Evolutionary conservation across 352 stramenopile species (phyloP), one percentile per base, ranked within the genome.

Genomic region (Phytophthora citrophthora): DNA sequence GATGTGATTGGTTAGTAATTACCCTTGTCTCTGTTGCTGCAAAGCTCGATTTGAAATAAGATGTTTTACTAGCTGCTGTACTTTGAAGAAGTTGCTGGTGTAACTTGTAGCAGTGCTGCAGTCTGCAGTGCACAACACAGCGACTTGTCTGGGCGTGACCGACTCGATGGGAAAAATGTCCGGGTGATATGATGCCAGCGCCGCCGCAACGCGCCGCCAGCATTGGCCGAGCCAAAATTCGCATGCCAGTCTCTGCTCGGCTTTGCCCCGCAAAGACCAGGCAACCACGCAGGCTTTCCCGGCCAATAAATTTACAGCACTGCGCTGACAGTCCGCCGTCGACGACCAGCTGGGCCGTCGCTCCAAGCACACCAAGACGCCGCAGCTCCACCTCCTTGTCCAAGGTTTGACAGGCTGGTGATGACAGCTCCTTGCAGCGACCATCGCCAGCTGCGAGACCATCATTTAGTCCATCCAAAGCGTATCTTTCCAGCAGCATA

Each of bases 161-260:
- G 27, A 48, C 49, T 63, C 53, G 54, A 64, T 59, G 47, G 31
- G 32, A 56, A 70, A 65, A 49, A 52, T 56, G 47, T 55, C 20
- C 38, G 29, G 61, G 54, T 68, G 60, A 68, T 63, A 65, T 70
- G 36, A 36, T 55, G 46, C 48, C 61, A 70, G 54, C 16, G 54
- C 36, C n/a, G 24, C n/a, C 36, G 27, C 34, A 41, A 31, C 27
- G 16, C 27, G 34, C 13, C 7, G 36, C 36, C 60, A 26, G 44
- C 53, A 53, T 58, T 68, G 53, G 34, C 24, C 24, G 41, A 51
- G 32, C 41, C 26, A 73, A 69, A 73, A 73, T 73, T 73, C 47
- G 16, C 64, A 27, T 26, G 55, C 24, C 29, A 38, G 56, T 71
- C 53, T 69, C 54, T 70, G 61, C 40, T 46, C 60, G 40, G 15